Evolutionary conservation across 208 protist genomes (phyloP).

Genomic region (Crithidia bombi): DNA sequence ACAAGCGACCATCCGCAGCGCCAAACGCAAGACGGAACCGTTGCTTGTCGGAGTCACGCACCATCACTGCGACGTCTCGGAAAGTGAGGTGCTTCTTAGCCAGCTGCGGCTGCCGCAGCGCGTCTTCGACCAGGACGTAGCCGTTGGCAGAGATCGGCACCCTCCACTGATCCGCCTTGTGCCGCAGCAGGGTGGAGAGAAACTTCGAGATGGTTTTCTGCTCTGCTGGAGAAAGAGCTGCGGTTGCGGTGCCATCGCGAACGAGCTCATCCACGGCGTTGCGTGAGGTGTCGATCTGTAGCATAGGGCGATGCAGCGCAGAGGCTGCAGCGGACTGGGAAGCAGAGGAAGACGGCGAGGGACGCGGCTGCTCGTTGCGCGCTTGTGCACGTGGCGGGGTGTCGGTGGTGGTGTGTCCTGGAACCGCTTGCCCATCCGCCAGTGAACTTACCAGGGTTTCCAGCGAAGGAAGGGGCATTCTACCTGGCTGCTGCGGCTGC

Average conservation of each 20-base stretch:
- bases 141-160: conserved; percentile 67
- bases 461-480: conserved; percentile 11
- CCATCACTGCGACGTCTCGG: conserved; percentile 47
- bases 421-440: neutral
- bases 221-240: neutral
- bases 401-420: neutral
- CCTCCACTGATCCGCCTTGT: conserved; percentile 58
- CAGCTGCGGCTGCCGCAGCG: conserved; percentile 42
- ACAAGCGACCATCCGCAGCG: conserved; percentile 39
- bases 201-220: conserved; percentile 53
- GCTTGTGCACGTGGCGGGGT: neutral
- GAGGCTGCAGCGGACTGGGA: neutral
- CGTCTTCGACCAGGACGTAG: conserved; percentile 58
- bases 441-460: conserved; percentile 20
- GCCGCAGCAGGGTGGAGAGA: conserved; percentile 73
- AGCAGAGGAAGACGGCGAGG: neutral
- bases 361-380: neutral
- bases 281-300: conserved; percentile 30
- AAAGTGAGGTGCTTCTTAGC: conserved; percentile 24
- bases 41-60: conserved; percentile 74
- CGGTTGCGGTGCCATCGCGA: neutral
- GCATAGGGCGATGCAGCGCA: neutral
- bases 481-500: neutral
- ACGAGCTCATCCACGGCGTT: conserved; percentile 46
- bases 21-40: conserved; percentile 71